A percentile compares a stretch with the other conserved stretches of the same genome.
Conservation (phyloP, 352 stramenopile genomes). For the Globisporangium takayamanum region DNA sequence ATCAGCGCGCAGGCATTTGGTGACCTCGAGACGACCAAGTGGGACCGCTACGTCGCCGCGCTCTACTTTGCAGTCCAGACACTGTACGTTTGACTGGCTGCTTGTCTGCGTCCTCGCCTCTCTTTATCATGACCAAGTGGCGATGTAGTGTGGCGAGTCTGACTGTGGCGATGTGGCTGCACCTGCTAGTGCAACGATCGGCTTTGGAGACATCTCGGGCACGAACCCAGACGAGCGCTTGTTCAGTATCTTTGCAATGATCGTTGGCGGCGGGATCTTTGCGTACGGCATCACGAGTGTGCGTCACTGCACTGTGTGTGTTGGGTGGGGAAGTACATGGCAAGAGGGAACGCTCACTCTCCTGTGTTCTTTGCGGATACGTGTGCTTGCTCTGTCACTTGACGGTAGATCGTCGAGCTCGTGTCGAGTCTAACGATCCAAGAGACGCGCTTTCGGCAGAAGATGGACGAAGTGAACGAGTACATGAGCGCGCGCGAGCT, state of each 20-base stretch:
- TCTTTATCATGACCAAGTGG: background rate
- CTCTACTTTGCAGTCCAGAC: slow-evolving; percentile 31
- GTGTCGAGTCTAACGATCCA: slow-evolving; percentile 59
- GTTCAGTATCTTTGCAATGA: slow-evolving; percentile 69
- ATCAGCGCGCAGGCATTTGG: background rate
- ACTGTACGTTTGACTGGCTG: slow-evolving; percentile 8
- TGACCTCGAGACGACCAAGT: slow-evolving; percentile 5
- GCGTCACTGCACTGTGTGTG: slow-evolving; percentile 7
- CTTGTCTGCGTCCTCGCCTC: background rate
- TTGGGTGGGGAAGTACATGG: too few relatives aligned
- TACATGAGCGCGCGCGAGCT: slow-evolving; percentile 77
- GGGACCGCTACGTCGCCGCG: slow-evolving; percentile 25
- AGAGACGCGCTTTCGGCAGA: slow-evolving; percentile 53
- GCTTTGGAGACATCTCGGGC: slow-evolving; percentile 58
- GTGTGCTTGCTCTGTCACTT: background rate
- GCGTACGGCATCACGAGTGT: slow-evolving; percentile 80
- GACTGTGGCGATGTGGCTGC: background rate
- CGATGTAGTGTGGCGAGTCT: background rate
- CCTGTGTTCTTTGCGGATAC: background rate
- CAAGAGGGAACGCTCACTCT: background rate
- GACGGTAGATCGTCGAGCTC: slow-evolving; percentile 14
- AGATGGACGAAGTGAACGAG: slow-evolving; percentile 77
- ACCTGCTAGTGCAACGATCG: slow-evolving; percentile 52
- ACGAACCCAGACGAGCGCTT: slow-evolving; percentile 52
- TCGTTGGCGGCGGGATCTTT: slow-evolving; percentile 74